A percentile compares a stretch with the other conserved stretches of the same genome.
phyloP scores from a whole-genome alignment of 2,329 filamentous ascomycete genomes.

The Westerdykella aurantiaca region DNA sequence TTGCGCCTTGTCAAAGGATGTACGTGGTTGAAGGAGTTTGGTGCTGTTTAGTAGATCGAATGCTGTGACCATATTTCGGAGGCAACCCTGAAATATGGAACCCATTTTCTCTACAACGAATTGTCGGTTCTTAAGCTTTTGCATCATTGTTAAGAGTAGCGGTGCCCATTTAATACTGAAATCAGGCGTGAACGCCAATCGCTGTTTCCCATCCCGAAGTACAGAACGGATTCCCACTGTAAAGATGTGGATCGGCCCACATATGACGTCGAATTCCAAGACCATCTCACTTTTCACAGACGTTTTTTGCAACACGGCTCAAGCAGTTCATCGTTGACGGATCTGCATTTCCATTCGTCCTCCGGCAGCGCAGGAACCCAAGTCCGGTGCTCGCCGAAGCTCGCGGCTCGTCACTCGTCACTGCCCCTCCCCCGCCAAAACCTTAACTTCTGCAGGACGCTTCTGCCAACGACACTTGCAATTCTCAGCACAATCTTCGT shows the following conservation, averaged over 20 bases:
- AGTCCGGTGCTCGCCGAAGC: conserved; percentile 27
- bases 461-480: conserved; percentile 26
- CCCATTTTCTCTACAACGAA: too few species aligned
- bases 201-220: too few species aligned
- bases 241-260: conserved; percentile 1
- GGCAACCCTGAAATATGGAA: neutral
- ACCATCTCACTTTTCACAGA: too few species aligned
- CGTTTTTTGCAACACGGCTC: neutral
- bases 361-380: conserved; percentile 1
- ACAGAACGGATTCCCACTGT: too few species aligned
- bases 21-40: too few species aligned
- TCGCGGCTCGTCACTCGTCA: conserved; percentile 12
- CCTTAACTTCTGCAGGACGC: conserved; percentile 11
- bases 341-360: conserved; percentile 6
- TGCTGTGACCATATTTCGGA: neutral
- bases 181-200: too few species aligned
- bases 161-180: too few species aligned
- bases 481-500: conserved; percentile 8
- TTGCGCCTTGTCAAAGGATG: too few species aligned
- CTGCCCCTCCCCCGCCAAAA: conserved; percentile 21
- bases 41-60: neutral
- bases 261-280: conserved; percentile 6
- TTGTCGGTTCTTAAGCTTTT: too few species aligned
- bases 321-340: neutral
- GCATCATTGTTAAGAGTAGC: too few species aligned